Conservation (phyloP, 495 filamentous ascomycete species). For the Penicillium canariense region DNA sequence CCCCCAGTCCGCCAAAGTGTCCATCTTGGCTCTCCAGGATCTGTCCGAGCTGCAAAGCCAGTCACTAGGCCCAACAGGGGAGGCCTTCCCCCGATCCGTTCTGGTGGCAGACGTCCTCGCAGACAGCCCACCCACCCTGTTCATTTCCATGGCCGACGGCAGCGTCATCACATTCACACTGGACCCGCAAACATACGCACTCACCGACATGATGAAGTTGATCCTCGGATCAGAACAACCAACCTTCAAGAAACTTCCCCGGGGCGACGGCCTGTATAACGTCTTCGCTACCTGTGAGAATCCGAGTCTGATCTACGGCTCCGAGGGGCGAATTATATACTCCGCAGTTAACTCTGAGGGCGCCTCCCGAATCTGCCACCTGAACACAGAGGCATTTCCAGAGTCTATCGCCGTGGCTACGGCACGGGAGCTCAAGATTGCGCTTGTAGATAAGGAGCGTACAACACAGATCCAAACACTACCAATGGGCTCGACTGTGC, state of each 20-base stretch:
- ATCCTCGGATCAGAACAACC: conserved; percentile 85
- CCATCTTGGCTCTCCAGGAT: conserved; percentile 62
- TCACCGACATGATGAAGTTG: conserved; percentile 74
- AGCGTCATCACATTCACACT: conserved; percentile 83
- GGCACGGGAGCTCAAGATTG: conserved; percentile 71
- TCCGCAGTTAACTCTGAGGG: conserved; percentile 93
- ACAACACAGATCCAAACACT: conserved; percentile 83
- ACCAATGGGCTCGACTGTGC: conserved; percentile 74
- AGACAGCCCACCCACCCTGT: conserved; percentile 66
- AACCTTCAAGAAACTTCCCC: conserved; percentile 71
- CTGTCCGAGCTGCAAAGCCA: conserved; percentile 64
- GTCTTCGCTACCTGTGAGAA: conserved; percentile 95
- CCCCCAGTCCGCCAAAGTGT: conserved; percentile 73
- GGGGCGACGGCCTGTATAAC: conserved; percentile 61
- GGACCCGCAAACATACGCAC: conserved; percentile 51
- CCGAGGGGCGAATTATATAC: conserved; percentile 85
- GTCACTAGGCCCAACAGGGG: conserved; percentile 53
- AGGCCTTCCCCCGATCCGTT: conserved; percentile 79
- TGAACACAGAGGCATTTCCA: conserved; percentile 79
- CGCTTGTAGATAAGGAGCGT: conserved; percentile 76
- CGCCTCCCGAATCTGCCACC: conserved; percentile 73
- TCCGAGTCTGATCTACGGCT: conserved; percentile 86
- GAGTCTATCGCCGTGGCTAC: conserved; percentile 79
- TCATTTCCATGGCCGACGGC: conserved; percentile 93
- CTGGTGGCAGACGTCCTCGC: conserved; percentile 70